Percentiles rank a stretch among this genome's conserved stretches.
phyloP scores from a whole-genome alignment of 352 stramenopile genomes.

The Albugo candida region DNA sequence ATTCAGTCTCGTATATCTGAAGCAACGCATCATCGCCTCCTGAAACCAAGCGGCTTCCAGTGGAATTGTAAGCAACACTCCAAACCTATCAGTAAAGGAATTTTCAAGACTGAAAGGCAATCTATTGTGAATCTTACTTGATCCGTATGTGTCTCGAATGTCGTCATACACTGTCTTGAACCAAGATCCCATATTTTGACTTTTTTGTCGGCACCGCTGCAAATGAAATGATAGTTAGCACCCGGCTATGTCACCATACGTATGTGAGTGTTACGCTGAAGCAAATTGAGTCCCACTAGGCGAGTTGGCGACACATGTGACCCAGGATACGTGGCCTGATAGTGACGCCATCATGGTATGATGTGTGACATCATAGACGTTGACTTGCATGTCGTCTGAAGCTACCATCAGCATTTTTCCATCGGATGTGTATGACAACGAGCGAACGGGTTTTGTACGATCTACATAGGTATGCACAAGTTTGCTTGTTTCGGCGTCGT shows the following conservation, averaged over 20 bases:
- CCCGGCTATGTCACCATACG: conserved; percentile 1
- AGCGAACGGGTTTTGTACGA: conserved; percentile 74
- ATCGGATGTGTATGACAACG: conserved; percentile 63
- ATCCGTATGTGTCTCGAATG: conserved; percentile 80
- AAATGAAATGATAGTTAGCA: not conserved
- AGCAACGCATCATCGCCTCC: conserved; percentile 77
- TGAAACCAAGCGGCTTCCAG: conserved; percentile 67
- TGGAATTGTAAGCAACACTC: conserved; percentile 80
- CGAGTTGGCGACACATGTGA: conserved; percentile 69
- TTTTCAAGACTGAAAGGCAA: not conserved
- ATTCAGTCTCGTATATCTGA: conserved; percentile 75
- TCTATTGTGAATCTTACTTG: conserved; percentile 20
- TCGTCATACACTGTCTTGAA: conserved; percentile 71
- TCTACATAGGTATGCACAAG: conserved; percentile 80
- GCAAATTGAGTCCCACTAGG: conserved; percentile 73
- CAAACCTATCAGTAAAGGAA: conserved; percentile 33
- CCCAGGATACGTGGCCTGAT: conserved; percentile 78
- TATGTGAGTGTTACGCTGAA: conserved; percentile 25
- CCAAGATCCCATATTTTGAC: conserved; percentile 88
- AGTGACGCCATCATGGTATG: conserved; percentile 63
- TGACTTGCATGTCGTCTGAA: conserved; percentile 84
- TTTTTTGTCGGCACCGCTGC: conserved; percentile 61
- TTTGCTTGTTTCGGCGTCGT: conserved; percentile 54
- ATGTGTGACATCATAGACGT: conserved; percentile 83
- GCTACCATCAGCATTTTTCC: conserved; percentile 71